Base-by-base conservation (phyloP, 2,329 filamentous ascomycete genomes). In the Thyridium curvatum region DNA sequence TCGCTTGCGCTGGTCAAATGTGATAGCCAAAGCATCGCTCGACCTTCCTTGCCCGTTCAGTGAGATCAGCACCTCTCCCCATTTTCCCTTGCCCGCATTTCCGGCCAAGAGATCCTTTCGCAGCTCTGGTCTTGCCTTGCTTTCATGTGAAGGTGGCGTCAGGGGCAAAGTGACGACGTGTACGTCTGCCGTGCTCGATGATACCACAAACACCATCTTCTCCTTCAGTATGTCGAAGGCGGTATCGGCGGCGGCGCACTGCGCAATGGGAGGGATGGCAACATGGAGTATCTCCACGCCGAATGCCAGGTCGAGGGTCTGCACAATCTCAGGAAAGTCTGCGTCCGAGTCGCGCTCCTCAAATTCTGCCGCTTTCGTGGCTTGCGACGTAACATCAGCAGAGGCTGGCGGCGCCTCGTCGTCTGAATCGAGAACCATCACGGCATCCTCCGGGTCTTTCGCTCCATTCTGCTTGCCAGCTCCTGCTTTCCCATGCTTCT, bases 351-450 rank as follows among this genome's bases (percentile, higher is more conserved):
- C 32, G 16, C 60, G 60, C 9, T 76, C 73, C 43, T 79, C 74
- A 42, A 82, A 82, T 42, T 77, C 66, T 16, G 55, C 37, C 10
- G 54, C 42, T 10, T 26, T 16, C 6, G 10, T 10, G 21, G 21
- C 21, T 26, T 26, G 21, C 10, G 21, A 26, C 10, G 21, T 26
- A 6, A 10, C 21, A 26, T 26, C 21, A 26, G 21, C 21, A 59
- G 46, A 37, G 2, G 46, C 39, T 1, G 47, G 10, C 2, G 42
- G 34, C 0, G 40, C 16, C 21, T 81, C 77, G 8, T 79, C 75
- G 47, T 82, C 78, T 2, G 75, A 81, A 50, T 82, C 78, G 39
- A 82, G 69, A 13, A 80, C 66, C 71, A 82, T 80, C 18, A 82
- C 66, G 4, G 69, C 62, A 50, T 79, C 74, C 14, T 71, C 68